Evolutionary conservation across 106 monocot species (phyloP).

Genomic region (Posidonia australis): DNA sequence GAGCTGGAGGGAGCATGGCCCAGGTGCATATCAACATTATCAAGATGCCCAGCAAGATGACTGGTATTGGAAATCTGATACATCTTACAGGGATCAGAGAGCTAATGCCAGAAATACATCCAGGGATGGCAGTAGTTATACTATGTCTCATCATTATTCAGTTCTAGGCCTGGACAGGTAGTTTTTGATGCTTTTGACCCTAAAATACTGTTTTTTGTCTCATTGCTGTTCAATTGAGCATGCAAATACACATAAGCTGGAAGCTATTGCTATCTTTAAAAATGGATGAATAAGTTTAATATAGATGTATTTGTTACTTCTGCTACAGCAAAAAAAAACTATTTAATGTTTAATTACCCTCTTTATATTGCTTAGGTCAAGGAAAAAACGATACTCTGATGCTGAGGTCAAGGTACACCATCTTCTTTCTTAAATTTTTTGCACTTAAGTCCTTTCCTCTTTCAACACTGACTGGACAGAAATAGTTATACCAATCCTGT

Average conservation of each 20-base stretch:
- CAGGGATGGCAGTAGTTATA: slow-evolving; percentile 17
- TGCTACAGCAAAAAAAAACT: too few species aligned
- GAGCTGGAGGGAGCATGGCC: slow-evolving; percentile 36
- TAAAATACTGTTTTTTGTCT: too few species aligned
- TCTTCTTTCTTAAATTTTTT: not conserved
- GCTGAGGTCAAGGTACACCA: slow-evolving; percentile 51
- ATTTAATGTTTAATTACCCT: not conserved
- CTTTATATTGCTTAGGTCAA: slow-evolving; percentile 29
- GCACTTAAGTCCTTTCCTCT: too few species aligned
- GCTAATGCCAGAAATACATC: slow-evolving; percentile 29
- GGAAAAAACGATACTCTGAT: slow-evolving; percentile 46
- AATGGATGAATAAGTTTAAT: too few species aligned
- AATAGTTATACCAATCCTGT: too few species aligned
- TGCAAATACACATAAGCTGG: too few species aligned
- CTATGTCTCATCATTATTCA: slow-evolving; percentile 78
- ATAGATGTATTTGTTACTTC: too few species aligned
- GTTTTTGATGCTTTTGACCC: not conserved
- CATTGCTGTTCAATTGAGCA: not conserved
- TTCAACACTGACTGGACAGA: too few species aligned
- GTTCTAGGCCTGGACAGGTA: slow-evolving; percentile 88
- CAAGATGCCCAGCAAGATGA: slow-evolving; percentile 55
- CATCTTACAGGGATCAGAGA: slow-evolving; percentile 34
- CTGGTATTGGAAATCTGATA: slow-evolving; percentile 70
- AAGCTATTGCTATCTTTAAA: too few species aligned
- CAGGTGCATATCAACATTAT: slow-evolving; percentile 35